These are phyloP conservation scores for Spiraea crenata DNA, from an alignment of 331 rosid species.

Conservation along the genomic window DNA sequence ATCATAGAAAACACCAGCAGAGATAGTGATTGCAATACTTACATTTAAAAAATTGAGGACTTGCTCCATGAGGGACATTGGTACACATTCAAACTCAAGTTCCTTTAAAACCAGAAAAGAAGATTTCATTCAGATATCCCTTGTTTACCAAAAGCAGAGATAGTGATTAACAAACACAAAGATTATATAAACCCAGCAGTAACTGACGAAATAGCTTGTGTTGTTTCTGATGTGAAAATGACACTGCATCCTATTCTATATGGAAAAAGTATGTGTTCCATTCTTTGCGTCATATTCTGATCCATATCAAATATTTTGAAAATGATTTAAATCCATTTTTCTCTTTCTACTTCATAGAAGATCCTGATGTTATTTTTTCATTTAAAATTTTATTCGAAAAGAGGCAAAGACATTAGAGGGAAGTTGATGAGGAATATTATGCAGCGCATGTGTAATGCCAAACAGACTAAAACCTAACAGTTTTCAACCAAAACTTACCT, in stretches of 20 bases:
- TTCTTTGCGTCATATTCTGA: not conserved
- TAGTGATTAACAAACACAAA: not conserved
- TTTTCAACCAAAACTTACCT: slow-evolving; percentile 50
- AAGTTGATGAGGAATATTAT: not conserved
- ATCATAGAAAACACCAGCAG: slow-evolving; percentile 15
- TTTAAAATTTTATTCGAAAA: not conserved
- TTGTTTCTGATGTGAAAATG: not conserved
- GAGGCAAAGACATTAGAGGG: not conserved
- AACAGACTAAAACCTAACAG: slow-evolving; percentile 13
- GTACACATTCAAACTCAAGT: slow-evolving; percentile 85
- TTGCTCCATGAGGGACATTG: slow-evolving; percentile 84
- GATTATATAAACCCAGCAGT: not conserved
- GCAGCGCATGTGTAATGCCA: slow-evolving; percentile 4
- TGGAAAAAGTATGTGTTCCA: not conserved
- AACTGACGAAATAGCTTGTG: not conserved
- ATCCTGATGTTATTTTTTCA: not conserved
- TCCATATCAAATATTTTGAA: not conserved
- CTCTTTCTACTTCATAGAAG: not conserved
- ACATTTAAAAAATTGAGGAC: slow-evolving; percentile 77
- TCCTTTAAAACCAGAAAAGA: slow-evolving; percentile 45
- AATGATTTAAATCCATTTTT: not conserved
- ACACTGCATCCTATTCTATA: not conserved
- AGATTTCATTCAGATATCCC: slow-evolving; percentile 18
- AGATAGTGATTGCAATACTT: slow-evolving; percentile 33
- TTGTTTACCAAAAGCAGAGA: not conserved